Evolutionary conservation across 192 early-diverging fungal genomes (phyloP), one percentile per base, ranked within the genome.

Genomic region (Dispira parvispora): DNA sequence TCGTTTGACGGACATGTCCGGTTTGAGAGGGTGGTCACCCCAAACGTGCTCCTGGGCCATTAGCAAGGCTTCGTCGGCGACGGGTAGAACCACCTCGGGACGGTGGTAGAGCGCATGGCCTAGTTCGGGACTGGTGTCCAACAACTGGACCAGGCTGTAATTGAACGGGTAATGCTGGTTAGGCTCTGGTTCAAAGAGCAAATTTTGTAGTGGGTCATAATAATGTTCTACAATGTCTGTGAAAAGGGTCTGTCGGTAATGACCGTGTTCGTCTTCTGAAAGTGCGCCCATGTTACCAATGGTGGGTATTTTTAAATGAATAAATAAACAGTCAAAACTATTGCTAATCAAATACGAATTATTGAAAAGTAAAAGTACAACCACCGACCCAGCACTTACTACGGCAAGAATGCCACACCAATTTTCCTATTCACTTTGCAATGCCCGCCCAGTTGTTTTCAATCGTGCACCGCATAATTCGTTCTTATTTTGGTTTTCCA

Each of bases 1-100:
- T 32, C 13, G 45, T 28, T 78, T 77, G 16, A 68, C 63, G 5
- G 54, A 62, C 50, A 66, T 44, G 47, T 75, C 62, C 21, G 5
- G 18, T n/a, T 18, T 11, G 10, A 62, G 25, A 11, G 62, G 62
- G 28, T 50, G 45, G 21, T 47, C 14, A 4, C 23, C 2, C 62
- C 46, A 18, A 11, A 46, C 16, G 18, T 18, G 16, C 11, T 47
- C 62, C 20, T 62, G 62, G 23, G 62, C 62, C 21, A 46, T 18
- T 27, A 14, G 26, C n/a, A 50, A 27, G 9, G 62, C 62, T 16
- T 45, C 23, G 45, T 62, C 45, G 27, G 21, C 45, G 0, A 46
- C 46, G 4, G 45, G 62, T 14, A 62, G 62, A 21, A 49, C 16
- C 46, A 42, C 21, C n/a, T 44, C 47, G 18, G 62, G 62, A 16